Conservation (phyloP, 768 basidiomycete species). For the Pleurotus sapidus region DNA sequence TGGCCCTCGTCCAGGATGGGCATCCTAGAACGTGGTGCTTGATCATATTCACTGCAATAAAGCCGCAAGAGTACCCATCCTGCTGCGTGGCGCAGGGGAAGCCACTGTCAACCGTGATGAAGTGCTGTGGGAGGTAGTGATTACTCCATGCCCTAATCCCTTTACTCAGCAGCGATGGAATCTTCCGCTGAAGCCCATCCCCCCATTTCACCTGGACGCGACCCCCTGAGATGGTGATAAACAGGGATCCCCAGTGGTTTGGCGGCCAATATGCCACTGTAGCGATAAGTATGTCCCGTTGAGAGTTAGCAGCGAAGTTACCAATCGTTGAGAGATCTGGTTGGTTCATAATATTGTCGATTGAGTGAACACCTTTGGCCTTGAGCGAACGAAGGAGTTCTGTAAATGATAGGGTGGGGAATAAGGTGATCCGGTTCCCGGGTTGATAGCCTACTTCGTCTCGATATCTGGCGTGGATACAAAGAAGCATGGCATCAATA, state of each 20-base stretch:
- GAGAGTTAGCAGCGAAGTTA: neutral
- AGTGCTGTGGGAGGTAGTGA: neutral
- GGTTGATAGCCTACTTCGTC: neutral
- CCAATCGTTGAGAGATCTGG: neutral
- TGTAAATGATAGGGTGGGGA: neutral
- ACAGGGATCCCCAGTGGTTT: conserved; percentile 10
- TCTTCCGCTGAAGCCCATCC: neutral
- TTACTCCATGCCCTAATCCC: neutral
- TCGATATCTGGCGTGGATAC: neutral
- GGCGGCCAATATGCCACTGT: neutral
- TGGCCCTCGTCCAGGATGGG: neutral
- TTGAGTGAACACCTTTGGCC: neutral
- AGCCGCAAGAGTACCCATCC: neutral
- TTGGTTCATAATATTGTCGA: neutral
- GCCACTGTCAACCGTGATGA: neutral
- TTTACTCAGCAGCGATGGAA: neutral
- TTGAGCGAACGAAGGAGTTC: neutral
- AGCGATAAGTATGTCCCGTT: neutral
- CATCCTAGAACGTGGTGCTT: neutral
- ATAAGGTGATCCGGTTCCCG: too few relatives aligned
- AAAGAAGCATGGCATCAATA: neutral
- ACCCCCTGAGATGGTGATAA: neutral
- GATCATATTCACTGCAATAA: neutral
- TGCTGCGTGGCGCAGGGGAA: neutral
- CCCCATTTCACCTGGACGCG: too few relatives aligned